Percentiles rank a stretch among this genome's conserved stretches.
phyloP scores from a whole-genome alignment of 345 rosid genomes.

The Clarkia xantiana region DNA sequence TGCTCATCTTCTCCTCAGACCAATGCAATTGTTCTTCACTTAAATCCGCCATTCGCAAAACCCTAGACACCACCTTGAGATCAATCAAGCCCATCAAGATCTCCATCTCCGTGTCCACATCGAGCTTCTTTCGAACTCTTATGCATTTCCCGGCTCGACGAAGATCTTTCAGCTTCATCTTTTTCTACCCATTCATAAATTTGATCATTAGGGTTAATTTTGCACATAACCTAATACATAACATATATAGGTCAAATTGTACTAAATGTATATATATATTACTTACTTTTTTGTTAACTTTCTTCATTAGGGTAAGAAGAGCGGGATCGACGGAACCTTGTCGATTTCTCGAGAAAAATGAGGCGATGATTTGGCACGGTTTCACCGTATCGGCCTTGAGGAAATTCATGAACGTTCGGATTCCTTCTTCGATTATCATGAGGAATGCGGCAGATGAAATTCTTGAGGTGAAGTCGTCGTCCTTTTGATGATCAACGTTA shows the following conservation, averaged over 20 bases:
- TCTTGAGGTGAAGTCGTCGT: slow-evolving; percentile 48
- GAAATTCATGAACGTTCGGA: slow-evolving; percentile 82
- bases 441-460: slow-evolving; percentile 68
- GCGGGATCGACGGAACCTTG: slow-evolving; percentile 72
- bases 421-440: slow-evolving; percentile 88
- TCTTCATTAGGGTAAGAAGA: slow-evolving; percentile 63
- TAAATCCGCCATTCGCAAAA: slow-evolving; percentile 55
- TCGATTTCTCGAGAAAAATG: slow-evolving; percentile 51
- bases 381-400: slow-evolving; percentile 79
- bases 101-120: slow-evolving; percentile 71
- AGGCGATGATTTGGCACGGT: slow-evolving; percentile 52
- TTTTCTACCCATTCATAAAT: slow-evolving; percentile 40
- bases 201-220: neutral
- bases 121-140: slow-evolving; percentile 47
- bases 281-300: slow-evolving; percentile 74
- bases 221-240: neutral
- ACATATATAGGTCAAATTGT: neutral
- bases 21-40: slow-evolving; percentile 75
- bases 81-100: slow-evolving; percentile 83
- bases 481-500: slow-evolving; percentile 29
- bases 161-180: slow-evolving; percentile 65
- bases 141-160: slow-evolving; percentile 55
- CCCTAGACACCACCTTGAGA: slow-evolving; percentile 84
- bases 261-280: no score
- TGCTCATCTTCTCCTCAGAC: slow-evolving; percentile 98